Evolutionary conservation across 108 stramenopile genomes (phyloP).

Genomic region (Seminavis robusta): DNA sequence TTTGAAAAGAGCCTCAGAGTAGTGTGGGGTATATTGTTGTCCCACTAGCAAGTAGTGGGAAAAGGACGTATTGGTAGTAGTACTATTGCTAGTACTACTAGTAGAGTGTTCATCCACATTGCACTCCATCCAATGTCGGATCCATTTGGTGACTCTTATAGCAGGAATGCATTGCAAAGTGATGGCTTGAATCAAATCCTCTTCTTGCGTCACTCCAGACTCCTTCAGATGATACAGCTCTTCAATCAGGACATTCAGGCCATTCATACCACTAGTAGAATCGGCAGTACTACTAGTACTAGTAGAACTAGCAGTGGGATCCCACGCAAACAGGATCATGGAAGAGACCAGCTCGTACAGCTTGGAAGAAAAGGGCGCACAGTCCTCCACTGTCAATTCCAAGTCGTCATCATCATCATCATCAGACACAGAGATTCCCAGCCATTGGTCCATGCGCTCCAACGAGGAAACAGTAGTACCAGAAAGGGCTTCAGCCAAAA

Average conservation of each 20-base stretch:
- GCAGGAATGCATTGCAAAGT: not conserved
- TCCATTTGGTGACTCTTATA: not conserved
- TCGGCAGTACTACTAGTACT: not conserved
- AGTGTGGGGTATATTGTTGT: not conserved
- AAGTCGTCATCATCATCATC: not conserved
- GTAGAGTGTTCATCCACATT: not conserved
- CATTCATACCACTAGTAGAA: not conserved
- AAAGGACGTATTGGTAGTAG: no score
- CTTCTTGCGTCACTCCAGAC: no score
- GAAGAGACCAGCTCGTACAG: not conserved
- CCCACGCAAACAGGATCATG: not conserved
- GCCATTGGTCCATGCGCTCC: not conserved
- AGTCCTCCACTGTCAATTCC: slow-evolving; percentile 2
- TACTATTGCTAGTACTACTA: no score
- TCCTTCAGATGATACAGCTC: no score
- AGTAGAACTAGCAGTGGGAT: not conserved
- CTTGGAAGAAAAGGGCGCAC: not conserved
- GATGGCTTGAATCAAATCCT: not conserved
- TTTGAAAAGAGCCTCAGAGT: slow-evolving; percentile 15
- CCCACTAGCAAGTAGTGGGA: no score
- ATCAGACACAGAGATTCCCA: not conserved
- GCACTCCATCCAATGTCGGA: slow-evolving; percentile 8
- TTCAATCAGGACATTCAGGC: no score
- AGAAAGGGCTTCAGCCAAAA: no score
- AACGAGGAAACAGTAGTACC: no score